These are phyloP conservation scores for Lactarius vividus DNA, from an alignment of 768 basidiomycete species.

Conservation along the genomic window DNA sequence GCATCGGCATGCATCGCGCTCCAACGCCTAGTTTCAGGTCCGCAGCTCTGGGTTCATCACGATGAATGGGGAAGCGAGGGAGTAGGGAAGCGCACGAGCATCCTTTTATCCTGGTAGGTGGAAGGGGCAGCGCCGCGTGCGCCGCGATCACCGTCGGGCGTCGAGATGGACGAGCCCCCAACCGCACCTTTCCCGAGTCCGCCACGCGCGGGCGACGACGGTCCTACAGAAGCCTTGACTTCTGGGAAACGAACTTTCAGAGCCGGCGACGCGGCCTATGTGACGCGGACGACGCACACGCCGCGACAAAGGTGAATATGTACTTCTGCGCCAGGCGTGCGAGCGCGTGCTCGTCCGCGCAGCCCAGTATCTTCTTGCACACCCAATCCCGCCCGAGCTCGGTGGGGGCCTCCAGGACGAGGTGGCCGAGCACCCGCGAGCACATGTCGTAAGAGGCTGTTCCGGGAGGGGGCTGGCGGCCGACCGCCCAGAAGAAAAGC, in stretches of 20 bases:
- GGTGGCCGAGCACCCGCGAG: constrained; percentile 22
- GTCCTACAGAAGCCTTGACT: constrained; percentile 24
- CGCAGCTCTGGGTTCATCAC: neutral
- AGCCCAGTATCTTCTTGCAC: constrained; percentile 22
- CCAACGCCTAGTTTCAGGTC: constrained; percentile 9
- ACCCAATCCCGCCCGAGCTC: constrained; percentile 21
- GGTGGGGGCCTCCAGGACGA: constrained; percentile 23
- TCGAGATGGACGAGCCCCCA: constrained; percentile 5
- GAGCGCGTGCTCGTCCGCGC: constrained; percentile 23
- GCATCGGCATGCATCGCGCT: constrained; percentile 17
- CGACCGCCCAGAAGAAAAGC: constrained; percentile 26
- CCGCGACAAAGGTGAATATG: constrained; percentile 24
- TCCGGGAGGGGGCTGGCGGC: constrained; percentile 17
- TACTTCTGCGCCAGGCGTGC: constrained; percentile 23
- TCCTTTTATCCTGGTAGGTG: constrained; percentile 9
- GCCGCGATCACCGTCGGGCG: neutral
- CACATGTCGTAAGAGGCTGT: constrained; percentile 23
- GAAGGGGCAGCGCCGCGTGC: neutral
- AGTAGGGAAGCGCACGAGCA: constrained; percentile 7
- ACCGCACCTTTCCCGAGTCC: neutral
- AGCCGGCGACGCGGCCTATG: neutral
- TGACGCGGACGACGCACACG: constrained; percentile 19
- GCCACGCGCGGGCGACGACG: neutral
- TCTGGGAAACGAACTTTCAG: constrained; percentile 5
- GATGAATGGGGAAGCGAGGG: neutral